phyloP scores from a whole-genome alignment of 768 basidiomycete species.

The Boletus tylopilopsis region DNA sequence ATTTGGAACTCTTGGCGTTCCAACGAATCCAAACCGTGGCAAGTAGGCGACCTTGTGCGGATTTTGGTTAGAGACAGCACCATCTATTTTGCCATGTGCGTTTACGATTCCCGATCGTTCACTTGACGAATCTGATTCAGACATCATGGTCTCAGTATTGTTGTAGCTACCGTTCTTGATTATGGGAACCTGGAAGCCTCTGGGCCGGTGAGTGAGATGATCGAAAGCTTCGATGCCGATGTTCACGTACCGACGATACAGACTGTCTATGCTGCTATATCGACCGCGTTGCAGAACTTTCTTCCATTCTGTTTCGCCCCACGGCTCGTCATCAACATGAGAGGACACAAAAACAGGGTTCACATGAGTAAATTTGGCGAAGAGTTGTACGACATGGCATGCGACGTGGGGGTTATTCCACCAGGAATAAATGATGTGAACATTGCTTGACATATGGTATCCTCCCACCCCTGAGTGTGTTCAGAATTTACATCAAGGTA shows the following conservation, averaged over 20 bases:
- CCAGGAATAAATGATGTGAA: background rate
- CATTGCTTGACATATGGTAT: background rate
- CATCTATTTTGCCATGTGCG: slow-evolving; percentile 19
- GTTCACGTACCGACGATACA: background rate
- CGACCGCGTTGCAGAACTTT: slow-evolving; percentile 14
- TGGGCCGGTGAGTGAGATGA: slow-evolving; percentile 2
- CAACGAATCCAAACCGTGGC: background rate
- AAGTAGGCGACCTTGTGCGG: slow-evolving; percentile 5
- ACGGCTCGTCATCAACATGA: slow-evolving; percentile 18
- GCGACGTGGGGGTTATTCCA: background rate
- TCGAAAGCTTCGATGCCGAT: background rate
- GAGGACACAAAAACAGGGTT: slow-evolving; percentile 6
- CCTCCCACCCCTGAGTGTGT: too few species aligned
- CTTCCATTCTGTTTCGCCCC: slow-evolving; percentile 17
- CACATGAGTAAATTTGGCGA: slow-evolving; percentile 2
- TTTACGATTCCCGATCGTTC: background rate
- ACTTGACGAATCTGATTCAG: background rate
- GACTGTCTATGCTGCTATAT: slow-evolving; percentile 8
- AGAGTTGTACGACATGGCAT: background rate
- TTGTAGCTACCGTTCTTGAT: slow-evolving; percentile 1
- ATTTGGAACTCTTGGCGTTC: slow-evolving; percentile 4
- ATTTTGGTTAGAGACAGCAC: slow-evolving; percentile 19
- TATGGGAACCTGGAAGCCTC: background rate
- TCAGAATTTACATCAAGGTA: too few species aligned
- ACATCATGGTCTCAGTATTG: background rate